Evolutionary conservation across 345 rosid genomes (phyloP).

Genomic region (Gossypium anomalum): DNA sequence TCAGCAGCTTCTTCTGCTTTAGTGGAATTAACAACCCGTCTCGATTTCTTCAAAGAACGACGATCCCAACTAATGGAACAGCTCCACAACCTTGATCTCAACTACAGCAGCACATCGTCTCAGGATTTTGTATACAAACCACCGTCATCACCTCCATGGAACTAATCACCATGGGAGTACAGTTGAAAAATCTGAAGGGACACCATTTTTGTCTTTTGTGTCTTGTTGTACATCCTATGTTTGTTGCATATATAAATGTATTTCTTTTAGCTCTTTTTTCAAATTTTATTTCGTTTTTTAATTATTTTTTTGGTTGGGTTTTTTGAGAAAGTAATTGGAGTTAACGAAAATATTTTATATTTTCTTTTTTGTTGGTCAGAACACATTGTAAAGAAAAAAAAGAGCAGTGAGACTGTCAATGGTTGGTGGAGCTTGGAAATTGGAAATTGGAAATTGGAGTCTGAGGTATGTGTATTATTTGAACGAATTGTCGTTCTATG

Average conservation of each 20-base stretch:
- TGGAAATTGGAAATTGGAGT: neutral
- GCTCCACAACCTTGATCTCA: conserved; percentile 88
- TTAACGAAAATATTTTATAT: conserved; percentile 14
- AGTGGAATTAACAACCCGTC: conserved; percentile 86
- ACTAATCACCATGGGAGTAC: conserved; percentile 27
- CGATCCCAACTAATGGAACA: conserved; percentile 98
- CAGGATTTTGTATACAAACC: conserved; percentile 81
- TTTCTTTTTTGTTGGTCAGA: conserved; percentile 15
- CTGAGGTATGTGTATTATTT: neutral
- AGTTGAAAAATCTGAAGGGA: neutral
- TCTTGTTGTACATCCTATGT: conserved; percentile 45
- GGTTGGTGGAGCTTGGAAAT: conserved; percentile 17
- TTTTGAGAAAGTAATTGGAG: conserved; percentile 24
- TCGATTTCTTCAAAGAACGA: conserved; percentile 98
- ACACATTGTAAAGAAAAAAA: conserved; percentile 16
- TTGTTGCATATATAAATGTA: conserved; percentile 41
- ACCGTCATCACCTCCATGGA: conserved; percentile 94
- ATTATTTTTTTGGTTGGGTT: neutral
- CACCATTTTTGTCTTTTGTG: neutral
- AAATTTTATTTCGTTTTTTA: neutral
- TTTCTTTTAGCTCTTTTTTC: neutral
- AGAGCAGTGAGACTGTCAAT: conserved; percentile 9
- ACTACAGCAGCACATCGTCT: conserved; percentile 80
- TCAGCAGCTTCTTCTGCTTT: conserved; percentile 78
- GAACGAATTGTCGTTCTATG: neutral